Evolutionary conservation across 179 eudicot species (phyloP), one percentile per base, ranked within the genome.

Genomic region (Actinidia chinensis): DNA sequence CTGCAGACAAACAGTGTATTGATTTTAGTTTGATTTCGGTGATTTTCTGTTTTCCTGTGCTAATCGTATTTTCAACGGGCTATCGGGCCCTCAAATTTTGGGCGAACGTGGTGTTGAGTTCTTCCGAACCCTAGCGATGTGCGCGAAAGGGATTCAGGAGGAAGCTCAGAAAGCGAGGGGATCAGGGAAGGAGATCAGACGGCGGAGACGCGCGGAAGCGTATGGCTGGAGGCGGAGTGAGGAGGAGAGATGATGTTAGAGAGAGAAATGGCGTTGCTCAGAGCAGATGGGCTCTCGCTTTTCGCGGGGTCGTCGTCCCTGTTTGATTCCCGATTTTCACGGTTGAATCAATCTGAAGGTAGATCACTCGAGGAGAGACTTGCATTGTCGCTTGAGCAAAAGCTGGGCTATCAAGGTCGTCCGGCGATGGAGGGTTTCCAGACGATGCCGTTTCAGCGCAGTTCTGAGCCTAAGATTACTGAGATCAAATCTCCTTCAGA

Each of bases 221-320:
- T 58, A 10, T 78, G n/a, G 40, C 61, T 91, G 8, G 97, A 92
- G 48, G 91, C 83, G 11, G 95, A 40, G 91, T 91, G 20, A 79
- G 92, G 80, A 81, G n/a, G 91, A 68, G 97, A 92, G 78, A 36
- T 92, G 84, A 75, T 78, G 85, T 7, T 80, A 70, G 97, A 92
- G 82, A 83, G 88, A 23, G 90, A 88, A 20, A 50, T 87, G 66
- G 80, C 75, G 1, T 4, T 79, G 67, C 71, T 80, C 7, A 64
- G 86, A 42, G 76, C 71, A 15, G 51, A 46, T 9, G 73, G 77
- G 46, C 4, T 36, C 60, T 28, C 79, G 36, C 18, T 46, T 78
- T 60, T 50, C 15, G 11, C 55, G 5, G 20, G 13, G 72, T 25
- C 71, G n/a, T n/a, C 1, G 83, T 78, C 6, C 58, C 82, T n/a